Evolutionary conservation across 1,284 basidiomycete species (phyloP), one percentile per base, ranked within the genome.

Genomic region (Ustilago lituana): DNA sequence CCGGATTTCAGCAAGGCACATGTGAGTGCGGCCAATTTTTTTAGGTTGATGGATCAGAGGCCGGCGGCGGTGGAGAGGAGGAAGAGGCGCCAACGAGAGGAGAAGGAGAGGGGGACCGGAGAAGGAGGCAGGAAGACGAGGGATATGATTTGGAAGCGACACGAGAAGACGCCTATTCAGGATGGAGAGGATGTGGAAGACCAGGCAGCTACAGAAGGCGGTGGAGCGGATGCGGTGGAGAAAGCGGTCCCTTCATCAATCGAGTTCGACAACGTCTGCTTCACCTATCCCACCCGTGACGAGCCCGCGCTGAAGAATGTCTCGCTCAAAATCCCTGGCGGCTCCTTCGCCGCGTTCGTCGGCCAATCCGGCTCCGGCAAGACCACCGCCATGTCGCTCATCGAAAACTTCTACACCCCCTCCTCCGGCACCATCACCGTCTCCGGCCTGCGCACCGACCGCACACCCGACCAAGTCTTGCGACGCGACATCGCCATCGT

Each of bases 401-500:
- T 85, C 19, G 78, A 81, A 29, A 79, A 84, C 12, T 84, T 84
- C 55, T 85, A 85, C 73, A 82, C 94, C 75, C 89, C 92, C 4
- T 82, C 89, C 27, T 85, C 85, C 23, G 92, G 93, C 70, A 48
- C 84, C 17, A 85, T 94, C 47, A 86, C 96, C 3, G 76, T 83
- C 35, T 94, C 97, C 73, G 91, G 89, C 24, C 85, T 90, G 85
- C 91, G 92, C 90, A 98, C 95, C 0, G 88, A 98, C 29, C 89
- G 92, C 26, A 93, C 95, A 81, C 87, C 93, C 1, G 77, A 81
- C 31, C 40, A 59, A 17, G 66, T 82, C 41, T 24, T 74, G 4
- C 64, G 77, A 15, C 37, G 55, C 0, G 61, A 76, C 39, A 70
- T 79, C 9, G 64, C 77, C 22, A 64, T 79, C 3, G 75, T 79